These are phyloP conservation scores for Penicillium waksmanii DNA, from an alignment of 495 filamentous ascomycete species.

Conservation along the genomic window DNA sequence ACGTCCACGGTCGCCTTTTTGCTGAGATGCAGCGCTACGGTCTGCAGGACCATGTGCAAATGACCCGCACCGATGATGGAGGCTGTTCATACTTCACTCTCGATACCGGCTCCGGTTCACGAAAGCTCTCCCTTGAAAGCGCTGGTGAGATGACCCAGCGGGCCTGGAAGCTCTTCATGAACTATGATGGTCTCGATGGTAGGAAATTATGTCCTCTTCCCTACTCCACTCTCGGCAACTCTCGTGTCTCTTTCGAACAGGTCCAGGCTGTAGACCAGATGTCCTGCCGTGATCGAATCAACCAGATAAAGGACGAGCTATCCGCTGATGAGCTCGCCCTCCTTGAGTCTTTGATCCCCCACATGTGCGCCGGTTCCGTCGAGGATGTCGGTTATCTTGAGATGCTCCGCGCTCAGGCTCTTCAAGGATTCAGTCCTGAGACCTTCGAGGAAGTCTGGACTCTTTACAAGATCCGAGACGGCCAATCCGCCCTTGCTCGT, in stretches of 20 bases:
- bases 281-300: constrained; percentile 26
- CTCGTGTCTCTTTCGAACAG: constrained; percentile 6
- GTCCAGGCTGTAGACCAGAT: constrained; percentile 24
- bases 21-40: constrained; percentile 28
- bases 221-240: constrained; percentile 23
- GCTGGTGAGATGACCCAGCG: constrained; percentile 14
- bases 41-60: constrained; percentile 21
- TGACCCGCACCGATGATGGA: constrained; percentile 11
- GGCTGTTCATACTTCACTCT: constrained; percentile 23
- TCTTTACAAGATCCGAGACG: constrained; percentile 24
- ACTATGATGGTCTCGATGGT: constrained; percentile 21
- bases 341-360: constrained; percentile 13
- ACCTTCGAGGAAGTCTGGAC: constrained; percentile 18
- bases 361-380: constrained; percentile 19
- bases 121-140: constrained; percentile 17
- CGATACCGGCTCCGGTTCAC: constrained; percentile 6
- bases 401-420: constrained; percentile 25
- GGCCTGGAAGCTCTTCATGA: constrained; percentile 21
- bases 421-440: constrained; percentile 7
- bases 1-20: constrained; percentile 17
- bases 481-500: constrained; percentile 21
- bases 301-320: constrained; percentile 27
- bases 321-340: constrained; percentile 22
- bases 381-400: constrained; percentile 25
- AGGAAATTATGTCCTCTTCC: constrained; percentile 24